phyloP scores from a whole-genome alignment of 1,284 basidiomycete genomes.

The Trichosporon ovoides region DNA sequence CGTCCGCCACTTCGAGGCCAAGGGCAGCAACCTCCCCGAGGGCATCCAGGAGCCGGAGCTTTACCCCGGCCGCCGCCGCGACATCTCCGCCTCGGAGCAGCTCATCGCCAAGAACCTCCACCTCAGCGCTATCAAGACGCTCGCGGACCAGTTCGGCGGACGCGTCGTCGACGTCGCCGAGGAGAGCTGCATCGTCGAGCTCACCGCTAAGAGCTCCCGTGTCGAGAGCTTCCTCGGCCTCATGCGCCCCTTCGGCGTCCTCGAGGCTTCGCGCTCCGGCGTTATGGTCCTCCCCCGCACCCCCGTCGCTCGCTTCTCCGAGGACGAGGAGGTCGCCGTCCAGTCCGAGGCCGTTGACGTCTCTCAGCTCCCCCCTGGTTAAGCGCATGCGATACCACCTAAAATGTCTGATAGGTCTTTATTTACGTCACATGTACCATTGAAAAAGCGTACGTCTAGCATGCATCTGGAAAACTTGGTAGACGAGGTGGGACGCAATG shows the following conservation, averaged over 20 bases:
- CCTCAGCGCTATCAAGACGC: conserved; percentile 74
- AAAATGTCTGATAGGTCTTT: background rate
- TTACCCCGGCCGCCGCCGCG: conserved; percentile 27
- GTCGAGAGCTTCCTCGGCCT: conserved; percentile 91
- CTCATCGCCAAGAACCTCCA: conserved; percentile 86
- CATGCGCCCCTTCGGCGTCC: conserved; percentile 88
- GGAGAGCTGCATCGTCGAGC: conserved; percentile 88
- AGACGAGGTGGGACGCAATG: too few species aligned
- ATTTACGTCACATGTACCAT: background rate
- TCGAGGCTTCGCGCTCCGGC: conserved; percentile 83
- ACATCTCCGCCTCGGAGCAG: conserved; percentile 61
- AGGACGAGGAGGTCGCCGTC: conserved; percentile 56
- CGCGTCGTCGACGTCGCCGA: conserved; percentile 92
- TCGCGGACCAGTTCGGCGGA: conserved; percentile 85
- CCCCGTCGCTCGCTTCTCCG: conserved; percentile 64
- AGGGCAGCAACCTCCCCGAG: conserved; percentile 59
- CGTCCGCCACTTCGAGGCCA: conserved; percentile 21
- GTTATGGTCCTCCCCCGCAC: conserved; percentile 95
- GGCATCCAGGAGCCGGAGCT: conserved; percentile 50
- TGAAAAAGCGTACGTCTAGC: conserved; percentile 4
- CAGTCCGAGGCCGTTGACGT: conserved; percentile 66
- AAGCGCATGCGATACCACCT: conserved; percentile 31
- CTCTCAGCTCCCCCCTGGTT: conserved; percentile 84
- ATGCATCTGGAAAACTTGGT: conserved; percentile 4
- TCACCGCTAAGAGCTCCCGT: conserved; percentile 83